These are phyloP conservation scores for Citrus cavaleriei DNA, from an alignment of 345 rosid species.

Conservation along the genomic window DNA sequence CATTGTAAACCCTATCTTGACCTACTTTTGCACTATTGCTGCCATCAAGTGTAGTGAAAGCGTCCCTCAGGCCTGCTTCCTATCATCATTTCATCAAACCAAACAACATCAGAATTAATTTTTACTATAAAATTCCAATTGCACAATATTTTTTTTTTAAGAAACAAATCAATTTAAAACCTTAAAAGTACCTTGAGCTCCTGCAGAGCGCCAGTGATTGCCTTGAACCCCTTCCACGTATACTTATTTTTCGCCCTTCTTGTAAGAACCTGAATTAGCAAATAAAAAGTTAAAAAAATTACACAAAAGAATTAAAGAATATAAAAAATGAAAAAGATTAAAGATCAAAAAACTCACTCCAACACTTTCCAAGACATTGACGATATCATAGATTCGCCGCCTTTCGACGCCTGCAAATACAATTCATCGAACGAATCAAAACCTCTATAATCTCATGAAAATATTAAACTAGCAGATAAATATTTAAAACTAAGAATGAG, in stretches of 20 bases:
- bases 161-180: background rate
- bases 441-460: background rate
- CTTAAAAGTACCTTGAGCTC: constrained; percentile 44
- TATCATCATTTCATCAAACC: constrained; percentile 21
- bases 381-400: constrained; percentile 85
- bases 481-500: background rate
- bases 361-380: constrained; percentile 81
- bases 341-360: constrained; percentile 49
- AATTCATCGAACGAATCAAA: background rate
- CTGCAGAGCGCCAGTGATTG: constrained; percentile 61
- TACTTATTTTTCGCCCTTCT: constrained; percentile 73
- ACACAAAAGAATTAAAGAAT: background rate
- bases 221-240: constrained; percentile 76
- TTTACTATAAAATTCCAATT: background rate
- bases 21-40: constrained; percentile 53
- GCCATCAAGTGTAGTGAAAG: constrained; percentile 34
- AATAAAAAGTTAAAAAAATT: background rate
- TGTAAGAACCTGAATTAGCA: constrained; percentile 49
- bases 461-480: background rate
- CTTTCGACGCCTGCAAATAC: constrained; percentile 69
- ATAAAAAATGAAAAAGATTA: background rate
- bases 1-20: background rate
- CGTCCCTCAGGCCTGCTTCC: constrained; percentile 62
- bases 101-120: constrained; percentile 3
- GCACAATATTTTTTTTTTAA: background rate